These are phyloP conservation scores for Suillus placidus DNA, from an alignment of 768 basidiomycete species.

Conservation along the genomic window DNA sequence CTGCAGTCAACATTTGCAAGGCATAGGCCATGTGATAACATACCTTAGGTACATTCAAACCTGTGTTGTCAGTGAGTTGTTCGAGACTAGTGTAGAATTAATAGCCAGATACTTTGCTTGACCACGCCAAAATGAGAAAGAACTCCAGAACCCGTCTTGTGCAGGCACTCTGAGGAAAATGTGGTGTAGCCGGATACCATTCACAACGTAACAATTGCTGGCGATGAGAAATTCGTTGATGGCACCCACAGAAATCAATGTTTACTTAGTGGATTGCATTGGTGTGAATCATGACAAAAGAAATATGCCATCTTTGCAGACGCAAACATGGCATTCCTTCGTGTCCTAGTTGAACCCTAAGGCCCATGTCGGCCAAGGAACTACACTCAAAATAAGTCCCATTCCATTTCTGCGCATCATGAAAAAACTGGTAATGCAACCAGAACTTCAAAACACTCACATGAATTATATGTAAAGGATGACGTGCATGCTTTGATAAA, in stretches of 20 bases:
- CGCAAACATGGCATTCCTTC: not conserved
- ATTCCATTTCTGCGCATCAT: constrained; percentile 21
- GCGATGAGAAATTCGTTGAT: constrained; percentile 12
- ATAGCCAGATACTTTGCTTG: constrained; percentile 22
- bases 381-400: constrained; percentile 15
- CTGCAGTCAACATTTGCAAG: not conserved
- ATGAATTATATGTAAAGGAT: constrained; percentile 21
- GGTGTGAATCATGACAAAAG: constrained; percentile 35
- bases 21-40: not conserved
- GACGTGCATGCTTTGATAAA: constrained; percentile 8
- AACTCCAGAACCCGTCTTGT: not conserved
- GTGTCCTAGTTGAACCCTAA: constrained; percentile 26
- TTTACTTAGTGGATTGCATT: constrained; percentile 35
- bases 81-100: constrained; percentile 22
- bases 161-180: too few relatives aligned
- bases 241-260: constrained; percentile 38
- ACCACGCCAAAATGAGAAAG: constrained; percentile 20
- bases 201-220: constrained; percentile 33
- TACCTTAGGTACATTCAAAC: constrained; percentile 10
- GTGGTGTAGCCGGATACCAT: too few relatives aligned
- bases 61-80: constrained; percentile 20
- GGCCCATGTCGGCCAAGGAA: constrained; percentile 19
- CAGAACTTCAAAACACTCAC: constrained; percentile 1
- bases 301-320: constrained; percentile 11
- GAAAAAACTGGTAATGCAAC: not conserved